These are phyloP conservation scores for Penicillium sp. DNA, from an alignment of 2,329 filamentous ascomycete species.

Conservation along the genomic window DNA sequence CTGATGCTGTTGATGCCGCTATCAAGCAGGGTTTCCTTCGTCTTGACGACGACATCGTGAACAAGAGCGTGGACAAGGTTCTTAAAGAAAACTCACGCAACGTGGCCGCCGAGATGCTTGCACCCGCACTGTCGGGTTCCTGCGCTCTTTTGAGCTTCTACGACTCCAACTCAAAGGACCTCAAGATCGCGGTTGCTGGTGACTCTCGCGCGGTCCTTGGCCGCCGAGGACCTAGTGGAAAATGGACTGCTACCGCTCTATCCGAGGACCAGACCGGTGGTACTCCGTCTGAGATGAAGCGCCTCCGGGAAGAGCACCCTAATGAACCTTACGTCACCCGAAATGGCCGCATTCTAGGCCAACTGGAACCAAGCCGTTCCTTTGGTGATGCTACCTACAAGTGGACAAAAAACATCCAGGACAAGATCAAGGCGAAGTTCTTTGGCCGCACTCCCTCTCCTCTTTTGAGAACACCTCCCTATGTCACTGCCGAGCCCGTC, in stretches of 20 bases:
- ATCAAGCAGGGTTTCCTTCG: slow-evolving; percentile 89
- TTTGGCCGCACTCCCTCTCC: slow-evolving; percentile 76
- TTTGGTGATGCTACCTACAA: slow-evolving; percentile 98
- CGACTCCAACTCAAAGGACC: slow-evolving; percentile 76
- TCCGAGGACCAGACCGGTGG: slow-evolving; percentile 92
- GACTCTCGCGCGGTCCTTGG: slow-evolving; percentile 95
- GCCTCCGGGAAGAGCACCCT: slow-evolving; percentile 80
- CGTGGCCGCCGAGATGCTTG: slow-evolving; percentile 85
- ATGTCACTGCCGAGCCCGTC: slow-evolving; percentile 93
- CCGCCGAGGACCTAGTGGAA: slow-evolving; percentile 68
- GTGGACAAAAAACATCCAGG: slow-evolving; percentile 81
- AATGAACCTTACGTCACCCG: slow-evolving; percentile 81
- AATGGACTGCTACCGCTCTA: slow-evolving; percentile 86
- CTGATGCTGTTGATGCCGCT: slow-evolving; percentile 78
- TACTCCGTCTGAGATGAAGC: slow-evolving; percentile 76
- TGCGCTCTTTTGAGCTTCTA: slow-evolving; percentile 96
- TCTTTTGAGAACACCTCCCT: slow-evolving; percentile 83
- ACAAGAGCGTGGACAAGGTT: slow-evolving; percentile 88
- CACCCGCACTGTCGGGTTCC: slow-evolving; percentile 91
- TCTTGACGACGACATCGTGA: slow-evolving; percentile 88
- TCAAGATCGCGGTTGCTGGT: slow-evolving; percentile 92
- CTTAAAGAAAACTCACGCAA: slow-evolving; percentile 82
- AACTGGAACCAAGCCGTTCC: slow-evolving; percentile 85
- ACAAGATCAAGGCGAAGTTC: slow-evolving; percentile 76
- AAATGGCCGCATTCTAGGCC: slow-evolving; percentile 85